These are phyloP conservation scores for Arctostaphylos glauca DNA, from an alignment of 148 eudicot genomes.

Conservation along the genomic window DNA sequence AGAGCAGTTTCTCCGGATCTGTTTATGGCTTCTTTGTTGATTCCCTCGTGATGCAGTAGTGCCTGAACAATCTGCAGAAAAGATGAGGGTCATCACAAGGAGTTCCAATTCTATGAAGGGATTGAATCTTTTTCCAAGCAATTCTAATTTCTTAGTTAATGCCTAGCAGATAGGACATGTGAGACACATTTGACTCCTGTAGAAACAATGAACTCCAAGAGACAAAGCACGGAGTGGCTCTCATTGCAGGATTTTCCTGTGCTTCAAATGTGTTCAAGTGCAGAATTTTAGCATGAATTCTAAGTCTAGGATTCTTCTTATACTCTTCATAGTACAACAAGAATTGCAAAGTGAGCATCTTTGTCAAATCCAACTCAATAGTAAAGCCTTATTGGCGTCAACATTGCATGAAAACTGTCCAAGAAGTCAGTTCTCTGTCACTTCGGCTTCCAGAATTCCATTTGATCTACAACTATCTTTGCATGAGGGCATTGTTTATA, in stretches of 20 bases:
- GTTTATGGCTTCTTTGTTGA: constrained; percentile 35
- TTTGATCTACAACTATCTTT: not conserved
- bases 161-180: not conserved
- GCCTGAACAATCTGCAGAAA: constrained; percentile 35
- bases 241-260: not conserved
- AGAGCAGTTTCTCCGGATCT: constrained; percentile 46
- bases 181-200: not conserved
- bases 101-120: not conserved
- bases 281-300: not conserved
- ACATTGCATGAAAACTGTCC: not conserved
- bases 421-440: not conserved
- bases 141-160: constrained; percentile 6
- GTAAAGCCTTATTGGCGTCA: not conserved
- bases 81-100: not conserved
- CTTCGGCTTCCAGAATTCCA: not conserved
- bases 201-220: not conserved
- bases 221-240: not conserved
- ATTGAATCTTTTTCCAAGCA: not conserved
- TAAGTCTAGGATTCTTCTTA: not conserved
- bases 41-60: constrained; percentile 24
- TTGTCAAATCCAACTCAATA: not conserved
- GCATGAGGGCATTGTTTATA: not conserved
- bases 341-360: not conserved
- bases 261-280: too few relatives aligned
- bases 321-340: not conserved